Evolutionary conservation across 441 rosid species (phyloP).

Genomic region (Pelargonium myrrhifolium): DNA sequence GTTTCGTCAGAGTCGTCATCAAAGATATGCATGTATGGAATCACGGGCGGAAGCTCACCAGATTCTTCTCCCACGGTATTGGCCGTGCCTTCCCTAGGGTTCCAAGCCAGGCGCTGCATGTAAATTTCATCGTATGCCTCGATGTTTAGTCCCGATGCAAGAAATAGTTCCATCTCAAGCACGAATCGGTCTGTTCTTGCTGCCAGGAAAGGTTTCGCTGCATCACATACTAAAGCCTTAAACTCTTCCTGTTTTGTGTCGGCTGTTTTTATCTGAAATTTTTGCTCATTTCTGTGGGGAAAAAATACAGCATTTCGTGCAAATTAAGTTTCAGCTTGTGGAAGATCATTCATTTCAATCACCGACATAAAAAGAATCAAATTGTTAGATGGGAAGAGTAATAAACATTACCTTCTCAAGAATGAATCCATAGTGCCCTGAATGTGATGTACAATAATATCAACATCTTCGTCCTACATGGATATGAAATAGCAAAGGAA

Average conservation of each 20-base stretch:
- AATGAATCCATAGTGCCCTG: constrained; percentile 59
- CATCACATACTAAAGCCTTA: constrained; percentile 40
- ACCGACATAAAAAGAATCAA: neutral
- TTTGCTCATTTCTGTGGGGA: constrained; percentile 30
- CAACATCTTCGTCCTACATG: constrained; percentile 71
- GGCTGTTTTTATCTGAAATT: constrained; percentile 21
- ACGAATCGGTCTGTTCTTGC: constrained; percentile 60
- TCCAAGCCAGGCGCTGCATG: constrained; percentile 38
- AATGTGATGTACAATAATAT: constrained; percentile 57
- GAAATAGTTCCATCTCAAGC: constrained; percentile 59
- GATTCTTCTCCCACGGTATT: constrained; percentile 23
- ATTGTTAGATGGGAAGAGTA: neutral
- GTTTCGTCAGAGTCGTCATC: constrained; percentile 38
- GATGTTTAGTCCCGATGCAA: constrained; percentile 57
- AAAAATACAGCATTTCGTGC: neutral
- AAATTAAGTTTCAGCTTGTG: neutral
- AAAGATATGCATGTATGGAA: constrained; percentile 47
- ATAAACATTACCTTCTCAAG: constrained; percentile 38
- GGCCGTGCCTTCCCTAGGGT: constrained; percentile 21
- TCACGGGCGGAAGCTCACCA: constrained; percentile 14
- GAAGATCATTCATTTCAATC: neutral
- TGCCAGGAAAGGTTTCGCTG: constrained; percentile 59
- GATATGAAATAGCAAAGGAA: neutral
- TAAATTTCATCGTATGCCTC: constrained; percentile 72
- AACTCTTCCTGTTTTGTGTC: constrained; percentile 44